A percentile compares a stretch with the other conserved stretches of the same genome.
phyloP scores from a whole-genome alignment of 805 yeast species.

The Barnettozyma sp. region DNA sequence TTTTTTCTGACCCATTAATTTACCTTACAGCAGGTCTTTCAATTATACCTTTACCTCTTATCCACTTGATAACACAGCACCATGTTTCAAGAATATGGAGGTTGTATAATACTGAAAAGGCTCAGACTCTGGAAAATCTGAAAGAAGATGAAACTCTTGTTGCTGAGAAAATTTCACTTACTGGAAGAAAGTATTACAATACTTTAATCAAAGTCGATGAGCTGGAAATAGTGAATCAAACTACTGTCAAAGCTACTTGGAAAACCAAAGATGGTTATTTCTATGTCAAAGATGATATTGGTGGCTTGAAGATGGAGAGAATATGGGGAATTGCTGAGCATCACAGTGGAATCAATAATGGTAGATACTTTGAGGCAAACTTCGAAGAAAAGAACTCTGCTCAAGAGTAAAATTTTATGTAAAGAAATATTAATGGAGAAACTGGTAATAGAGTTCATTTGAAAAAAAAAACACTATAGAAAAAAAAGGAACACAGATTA shows the following conservation, averaged over 20 bases:
- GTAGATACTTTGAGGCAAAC: slow-evolving; percentile 39
- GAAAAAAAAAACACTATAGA: background rate
- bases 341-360: slow-evolving; percentile 60
- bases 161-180: slow-evolving; percentile 57
- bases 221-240: slow-evolving; percentile 34
- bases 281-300: slow-evolving; percentile 65
- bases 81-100: slow-evolving; percentile 70
- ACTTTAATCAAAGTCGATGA: slow-evolving; percentile 48
- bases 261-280: slow-evolving; percentile 32
- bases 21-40: slow-evolving; percentile 34
- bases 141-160: slow-evolving; percentile 56
- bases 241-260: slow-evolving; percentile 46
- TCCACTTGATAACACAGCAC: slow-evolving; percentile 49
- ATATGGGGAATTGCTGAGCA: slow-evolving; percentile 77
- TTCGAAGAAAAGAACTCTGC: background rate
- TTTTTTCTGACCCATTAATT: slow-evolving; percentile 45
- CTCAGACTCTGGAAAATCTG: slow-evolving; percentile 60
- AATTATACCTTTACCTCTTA: slow-evolving; percentile 50
- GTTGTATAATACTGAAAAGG: slow-evolving; percentile 50
- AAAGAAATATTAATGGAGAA: background rate
- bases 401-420: background rate
- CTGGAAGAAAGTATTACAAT: slow-evolving; percentile 62
- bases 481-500: background rate
- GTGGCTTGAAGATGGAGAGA: slow-evolving; percentile 80
- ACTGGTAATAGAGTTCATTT: too few relatives aligned